Conservation (phyloP, 2,329 filamentous ascomycete genomes). For the Tolypocladium amazonense region DNA sequence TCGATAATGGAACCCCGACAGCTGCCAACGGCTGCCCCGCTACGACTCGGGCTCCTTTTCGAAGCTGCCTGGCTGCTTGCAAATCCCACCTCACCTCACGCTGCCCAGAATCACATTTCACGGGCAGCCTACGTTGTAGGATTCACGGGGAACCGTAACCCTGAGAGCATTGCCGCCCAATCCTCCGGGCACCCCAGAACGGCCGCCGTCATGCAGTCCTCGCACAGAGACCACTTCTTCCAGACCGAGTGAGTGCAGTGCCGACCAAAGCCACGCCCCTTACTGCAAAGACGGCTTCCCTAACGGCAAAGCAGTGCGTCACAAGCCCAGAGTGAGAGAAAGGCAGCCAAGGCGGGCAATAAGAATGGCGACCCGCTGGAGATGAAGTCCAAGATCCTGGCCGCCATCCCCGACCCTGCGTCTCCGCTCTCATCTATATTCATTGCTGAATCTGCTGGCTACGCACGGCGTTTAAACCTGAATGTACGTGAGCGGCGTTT, state of each 20-base stretch:
- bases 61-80: neutral
- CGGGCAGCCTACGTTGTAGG: neutral
- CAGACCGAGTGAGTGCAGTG: slow-evolving; percentile 64
- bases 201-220: slow-evolving; percentile 50
- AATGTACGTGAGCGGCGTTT: slow-evolving; percentile 2
- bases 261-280: neutral
- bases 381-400: slow-evolving; percentile 79
- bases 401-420: slow-evolving; percentile 56
- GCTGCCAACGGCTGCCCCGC: slow-evolving; percentile 1
- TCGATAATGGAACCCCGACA: neutral
- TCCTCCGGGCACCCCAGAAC: neutral
- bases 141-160: neutral
- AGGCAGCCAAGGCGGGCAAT: slow-evolving; percentile 62
- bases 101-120: neutral
- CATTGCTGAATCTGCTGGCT: slow-evolving; percentile 80
- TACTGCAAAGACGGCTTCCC: neutral
- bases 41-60: neutral
- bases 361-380: slow-evolving; percentile 71
- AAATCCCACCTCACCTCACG: neutral
- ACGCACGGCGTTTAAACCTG: slow-evolving; percentile 51
- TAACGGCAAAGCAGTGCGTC: slow-evolving; percentile 28
- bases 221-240: slow-evolving; percentile 76
- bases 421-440: slow-evolving; percentile 51
- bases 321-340: slow-evolving; percentile 42
- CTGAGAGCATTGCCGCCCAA: neutral